phyloP scores from a whole-genome alignment of 805 yeast species.

The Wickerhamiella australiensis region DNA sequence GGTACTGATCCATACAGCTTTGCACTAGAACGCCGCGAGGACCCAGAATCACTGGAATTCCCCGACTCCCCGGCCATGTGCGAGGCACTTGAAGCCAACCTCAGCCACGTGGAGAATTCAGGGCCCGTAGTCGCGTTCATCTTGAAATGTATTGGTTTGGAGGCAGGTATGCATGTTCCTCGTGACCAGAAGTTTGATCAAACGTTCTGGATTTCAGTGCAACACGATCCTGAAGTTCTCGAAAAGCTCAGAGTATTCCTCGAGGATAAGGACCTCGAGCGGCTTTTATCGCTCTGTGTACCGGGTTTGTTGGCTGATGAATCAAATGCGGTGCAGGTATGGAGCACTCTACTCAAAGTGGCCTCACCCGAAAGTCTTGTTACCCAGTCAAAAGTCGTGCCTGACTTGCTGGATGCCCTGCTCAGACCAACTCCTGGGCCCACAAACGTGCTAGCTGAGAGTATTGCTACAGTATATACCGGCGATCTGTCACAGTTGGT shows the following conservation, averaged over 20 bases:
- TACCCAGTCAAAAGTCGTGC: background rate
- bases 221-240: background rate
- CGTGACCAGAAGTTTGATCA: slow-evolving; percentile 4
- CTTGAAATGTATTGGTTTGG: slow-evolving; percentile 13
- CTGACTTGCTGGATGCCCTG: background rate
- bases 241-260: background rate
- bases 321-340: slow-evolving; percentile 1
- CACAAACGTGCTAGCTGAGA: slow-evolving; percentile 2
- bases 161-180: slow-evolving; percentile 3
- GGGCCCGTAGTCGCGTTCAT: slow-evolving; percentile 15
- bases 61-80: slow-evolving; percentile 41
- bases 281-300: background rate
- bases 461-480: slow-evolving; percentile 6
- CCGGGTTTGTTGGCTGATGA: slow-evolving; percentile 2
- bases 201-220: slow-evolving; percentile 3
- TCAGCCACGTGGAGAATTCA: background rate
- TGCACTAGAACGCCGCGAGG: slow-evolving; percentile 29
- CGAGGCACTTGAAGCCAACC: slow-evolving; percentile 17
- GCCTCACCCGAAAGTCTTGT: background rate
- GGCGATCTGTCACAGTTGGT: background rate
- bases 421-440: background rate
- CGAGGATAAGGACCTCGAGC: background rate
- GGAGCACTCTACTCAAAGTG: slow-evolving; percentile 1
- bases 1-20: slow-evolving; percentile 84
- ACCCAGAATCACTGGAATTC: slow-evolving; percentile 32